Percentiles rank a stretch among this genome's conserved stretches.
Evolutionary conservation across 1,284 basidiomycete genomes (phyloP).

Genomic region (Sporisorium reilianum): DNA sequence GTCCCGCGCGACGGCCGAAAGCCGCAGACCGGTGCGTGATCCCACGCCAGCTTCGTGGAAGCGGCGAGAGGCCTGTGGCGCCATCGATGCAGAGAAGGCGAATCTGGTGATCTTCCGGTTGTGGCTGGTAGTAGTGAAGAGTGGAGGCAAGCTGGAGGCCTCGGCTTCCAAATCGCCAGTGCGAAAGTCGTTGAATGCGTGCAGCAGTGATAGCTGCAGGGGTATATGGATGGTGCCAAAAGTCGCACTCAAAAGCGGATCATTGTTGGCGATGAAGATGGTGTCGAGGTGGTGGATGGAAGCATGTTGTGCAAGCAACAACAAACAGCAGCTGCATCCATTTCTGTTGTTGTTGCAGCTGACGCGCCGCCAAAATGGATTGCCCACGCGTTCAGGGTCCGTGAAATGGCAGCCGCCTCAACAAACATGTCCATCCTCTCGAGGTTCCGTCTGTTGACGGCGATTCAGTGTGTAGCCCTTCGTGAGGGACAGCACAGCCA

Average conservation of each 20-base stretch:
- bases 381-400: slow-evolving; percentile 11
- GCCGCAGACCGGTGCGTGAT: slow-evolving; percentile 64
- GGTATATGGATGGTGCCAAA: not conserved
- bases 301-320: not conserved
- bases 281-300: slow-evolving; percentile 1
- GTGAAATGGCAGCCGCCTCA: not conserved
- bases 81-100: slow-evolving; percentile 22
- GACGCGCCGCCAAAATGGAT: slow-evolving; percentile 4
- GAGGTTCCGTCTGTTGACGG: not conserved
- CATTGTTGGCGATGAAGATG: not conserved
- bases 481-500: not conserved
- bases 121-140: not conserved
- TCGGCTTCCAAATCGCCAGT: not conserved
- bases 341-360: not conserved
- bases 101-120: not conserved
- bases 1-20: slow-evolving; percentile 69
- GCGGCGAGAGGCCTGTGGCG: slow-evolving; percentile 48
- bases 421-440: not conserved
- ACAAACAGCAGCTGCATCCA: not conserved
- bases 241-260: not conserved
- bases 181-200: not conserved
- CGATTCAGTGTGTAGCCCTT: too few relatives aligned
- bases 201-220: not conserved
- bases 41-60: slow-evolving; percentile 66
- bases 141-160: slow-evolving; percentile 1